phyloP scores from a whole-genome alignment of 176 grass and related monocot species.

The Carex parvula region DNA sequence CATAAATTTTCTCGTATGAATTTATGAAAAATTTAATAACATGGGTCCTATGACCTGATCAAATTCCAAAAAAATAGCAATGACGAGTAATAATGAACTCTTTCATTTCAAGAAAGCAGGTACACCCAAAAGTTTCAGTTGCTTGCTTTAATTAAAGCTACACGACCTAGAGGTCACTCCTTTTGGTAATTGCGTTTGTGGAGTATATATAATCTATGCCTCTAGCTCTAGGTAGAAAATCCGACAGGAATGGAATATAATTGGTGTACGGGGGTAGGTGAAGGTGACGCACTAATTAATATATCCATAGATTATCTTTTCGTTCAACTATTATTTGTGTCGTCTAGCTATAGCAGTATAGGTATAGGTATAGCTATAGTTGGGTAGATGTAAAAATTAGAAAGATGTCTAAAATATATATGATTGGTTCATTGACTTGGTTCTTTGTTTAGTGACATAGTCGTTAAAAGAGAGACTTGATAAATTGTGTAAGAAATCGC shows the following conservation, averaged over 20 bases:
- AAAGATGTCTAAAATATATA: neutral
- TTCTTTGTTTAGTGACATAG: neutral
- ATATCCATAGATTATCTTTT: neutral
- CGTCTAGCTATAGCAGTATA: neutral
- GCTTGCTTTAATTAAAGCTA: neutral
- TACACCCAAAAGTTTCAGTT: neutral
- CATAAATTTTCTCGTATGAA: neutral
- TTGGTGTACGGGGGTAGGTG: neutral
- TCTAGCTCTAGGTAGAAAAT: neutral
- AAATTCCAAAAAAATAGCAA: neutral
- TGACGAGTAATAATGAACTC: neutral
- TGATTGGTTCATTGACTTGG: neutral
- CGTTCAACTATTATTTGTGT: neutral
- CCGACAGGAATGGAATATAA: neutral
- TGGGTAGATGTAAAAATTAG: neutral
- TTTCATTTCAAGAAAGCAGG: conserved; percentile 1
- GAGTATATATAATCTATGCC: neutral
- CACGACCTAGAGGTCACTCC: too few species aligned
- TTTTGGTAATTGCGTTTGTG: neutral
- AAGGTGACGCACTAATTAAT: neutral
- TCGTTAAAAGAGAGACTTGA: too few species aligned
- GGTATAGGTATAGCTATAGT: too few species aligned
- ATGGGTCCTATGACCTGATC: neutral
- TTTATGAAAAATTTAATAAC: neutral
- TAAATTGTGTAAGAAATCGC: too few species aligned